A percentile compares a stretch with the other conserved stretches of the same genome.
phyloP scores from a whole-genome alignment of 352 stramenopile genomes.

The Pythium folliculosum region DNA sequence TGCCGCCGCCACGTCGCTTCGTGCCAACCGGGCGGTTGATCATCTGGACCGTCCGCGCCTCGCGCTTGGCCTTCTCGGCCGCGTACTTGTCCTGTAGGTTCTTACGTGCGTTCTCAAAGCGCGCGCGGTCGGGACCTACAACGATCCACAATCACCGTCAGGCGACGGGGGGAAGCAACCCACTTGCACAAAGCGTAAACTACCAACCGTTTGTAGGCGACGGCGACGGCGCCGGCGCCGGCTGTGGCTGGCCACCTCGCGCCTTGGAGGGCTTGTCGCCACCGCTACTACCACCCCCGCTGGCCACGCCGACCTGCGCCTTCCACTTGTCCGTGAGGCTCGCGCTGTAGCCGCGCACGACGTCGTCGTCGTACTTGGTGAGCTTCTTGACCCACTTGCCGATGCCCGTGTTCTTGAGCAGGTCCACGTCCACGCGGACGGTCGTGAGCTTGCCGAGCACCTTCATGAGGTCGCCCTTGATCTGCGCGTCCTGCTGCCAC shows the following conservation, averaged over 20 bases:
- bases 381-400: slow-evolving; percentile 83
- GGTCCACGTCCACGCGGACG: slow-evolving; percentile 70
- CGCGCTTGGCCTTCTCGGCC: slow-evolving; percentile 63
- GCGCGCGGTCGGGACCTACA: slow-evolving; percentile 41
- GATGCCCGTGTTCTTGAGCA: slow-evolving; percentile 79
- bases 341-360: slow-evolving; percentile 77
- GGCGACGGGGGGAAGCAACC: too few species aligned
- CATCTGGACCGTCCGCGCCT: slow-evolving; percentile 76
- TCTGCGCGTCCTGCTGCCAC: slow-evolving; percentile 62
- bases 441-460: slow-evolving; percentile 77
- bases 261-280: slow-evolving; percentile 21
- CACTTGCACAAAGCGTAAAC: too few species aligned
- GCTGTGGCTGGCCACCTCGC: too few species aligned
- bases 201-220: slow-evolving; percentile 4
- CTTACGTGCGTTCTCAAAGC: slow-evolving; percentile 70
- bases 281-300: too few species aligned
- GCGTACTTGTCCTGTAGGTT: slow-evolving; percentile 79
- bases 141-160: background rate
- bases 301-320: slow-evolving; percentile 55
- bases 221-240: background rate
- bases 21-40: slow-evolving; percentile 56
- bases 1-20: slow-evolving; percentile 46
- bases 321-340: slow-evolving; percentile 88
- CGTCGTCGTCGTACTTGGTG: slow-evolving; percentile 82
- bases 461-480: slow-evolving; percentile 63